Base-by-base conservation (phyloP, 192 early-diverging fungal genomes). In the Mortierella hygrophila region DNA sequence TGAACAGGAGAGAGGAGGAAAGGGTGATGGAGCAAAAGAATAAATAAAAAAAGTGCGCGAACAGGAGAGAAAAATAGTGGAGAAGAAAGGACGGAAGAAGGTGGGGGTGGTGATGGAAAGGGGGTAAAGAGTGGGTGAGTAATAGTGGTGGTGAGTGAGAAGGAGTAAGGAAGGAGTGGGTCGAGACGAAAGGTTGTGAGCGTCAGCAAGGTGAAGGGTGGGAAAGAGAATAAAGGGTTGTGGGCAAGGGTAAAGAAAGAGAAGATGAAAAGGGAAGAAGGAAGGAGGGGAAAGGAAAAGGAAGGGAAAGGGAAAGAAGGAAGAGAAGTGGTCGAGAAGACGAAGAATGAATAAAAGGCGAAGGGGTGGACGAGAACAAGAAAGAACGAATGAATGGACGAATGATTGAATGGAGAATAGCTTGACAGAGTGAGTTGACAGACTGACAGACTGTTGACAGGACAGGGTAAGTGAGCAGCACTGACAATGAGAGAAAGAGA, bases 11-110 rank as follows among this genome's bases (percentile, higher is more conserved):
- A 15, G 42, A 76, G 47, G 18, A 23, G 72, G 44, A 32, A 23
- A 21, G 55, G 44, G 60, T 44, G 8, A 21, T 16, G 63, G 8
- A 42, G 35, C 10, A 29, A 32, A 41, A 42, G 4, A 32, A 47
- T 23, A 72, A n/a, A 10, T 13, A 23, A 68, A 40, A 18, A 38
- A 75, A 49, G 72, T 74, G 72, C 44, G 72, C 29, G 26, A 74
- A 44, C 40, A 71, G 70, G 40, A 42, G 72, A 26, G n/a, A 38
- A 70, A 70, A 70, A 72, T 32, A 72, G n/a, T 35, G 42, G 72
- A 49, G 46, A 44, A 35, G 47, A 32, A 37, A 26, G 47, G 44
- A 42, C 11, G 41, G 70, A 38, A 71, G 40, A 71, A 41, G 37
- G 46, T 72, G 41, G 70, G 40, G 9, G 70, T 10, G 21, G 70